A percentile compares a stretch with the other conserved stretches of the same genome.
These are phyloP conservation scores for Podila epigama DNA, from an alignment of 192 early-diverging fungal species.

Conservation along the genomic window DNA sequence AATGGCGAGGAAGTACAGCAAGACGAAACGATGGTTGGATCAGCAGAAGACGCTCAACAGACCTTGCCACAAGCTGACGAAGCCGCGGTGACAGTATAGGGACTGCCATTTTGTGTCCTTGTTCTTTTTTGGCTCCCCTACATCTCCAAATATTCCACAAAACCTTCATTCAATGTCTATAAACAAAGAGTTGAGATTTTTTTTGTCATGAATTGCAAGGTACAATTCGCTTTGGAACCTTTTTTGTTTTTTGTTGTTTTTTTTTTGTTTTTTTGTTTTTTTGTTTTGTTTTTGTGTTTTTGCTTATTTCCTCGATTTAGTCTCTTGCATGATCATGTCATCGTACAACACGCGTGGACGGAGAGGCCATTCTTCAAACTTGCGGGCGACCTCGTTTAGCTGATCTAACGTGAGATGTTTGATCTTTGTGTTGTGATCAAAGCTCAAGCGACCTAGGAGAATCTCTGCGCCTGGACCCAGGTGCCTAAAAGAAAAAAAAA, in stretches of 20 bases:
- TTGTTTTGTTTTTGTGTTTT: neutral
- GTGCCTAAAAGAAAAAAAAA: constrained; percentile 18
- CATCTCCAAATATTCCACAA: neutral
- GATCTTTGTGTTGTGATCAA: constrained; percentile 46
- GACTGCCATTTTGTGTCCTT: neutral
- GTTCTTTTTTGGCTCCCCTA: neutral
- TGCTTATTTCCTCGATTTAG: constrained; percentile 16
- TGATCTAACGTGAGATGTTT: constrained; percentile 56
- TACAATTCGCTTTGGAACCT: no score
- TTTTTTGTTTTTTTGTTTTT: neutral
- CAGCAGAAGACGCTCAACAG: no score
- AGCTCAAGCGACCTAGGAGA: constrained; percentile 52
- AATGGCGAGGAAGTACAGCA: no score
- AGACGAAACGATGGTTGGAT: no score
- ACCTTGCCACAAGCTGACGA: no score
- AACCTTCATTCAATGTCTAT: no score
- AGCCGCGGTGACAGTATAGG: no score
- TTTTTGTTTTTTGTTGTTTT: no score
- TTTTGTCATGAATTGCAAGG: no score
- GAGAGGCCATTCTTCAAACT: constrained; percentile 64
- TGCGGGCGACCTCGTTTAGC: constrained; percentile 55
- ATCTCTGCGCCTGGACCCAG: constrained; percentile 64
- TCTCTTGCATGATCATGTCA: constrained; percentile 48
- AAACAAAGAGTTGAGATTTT: no score
- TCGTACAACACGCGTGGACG: constrained; percentile 56